These are phyloP conservation scores for Collybiopsis luxurians DNA, from an alignment of 768 basidiomycete species.

Conservation along the genomic window DNA sequence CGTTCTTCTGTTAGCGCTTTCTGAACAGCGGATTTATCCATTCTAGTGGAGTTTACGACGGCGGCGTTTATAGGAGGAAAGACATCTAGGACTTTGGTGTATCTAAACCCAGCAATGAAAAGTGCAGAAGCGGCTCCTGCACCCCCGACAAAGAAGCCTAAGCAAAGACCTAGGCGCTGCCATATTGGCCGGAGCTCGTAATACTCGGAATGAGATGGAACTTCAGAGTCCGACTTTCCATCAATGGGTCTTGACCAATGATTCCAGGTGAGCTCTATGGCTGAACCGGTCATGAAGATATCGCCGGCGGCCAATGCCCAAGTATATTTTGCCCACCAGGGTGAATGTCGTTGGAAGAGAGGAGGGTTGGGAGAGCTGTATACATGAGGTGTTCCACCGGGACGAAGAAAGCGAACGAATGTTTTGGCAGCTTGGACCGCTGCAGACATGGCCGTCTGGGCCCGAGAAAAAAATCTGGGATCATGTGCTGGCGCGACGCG, in stretches of 20 bases:
- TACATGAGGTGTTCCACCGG: slow-evolving; percentile 2
- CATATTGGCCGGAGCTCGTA: slow-evolving; percentile 30
- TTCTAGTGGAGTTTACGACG: background rate
- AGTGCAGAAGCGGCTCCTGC: slow-evolving; percentile 27
- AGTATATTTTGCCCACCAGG: slow-evolving; percentile 9
- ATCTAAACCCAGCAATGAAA: slow-evolving; percentile 26
- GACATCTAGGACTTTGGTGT: slow-evolving; percentile 29
- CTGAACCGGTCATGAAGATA: slow-evolving; percentile 8
- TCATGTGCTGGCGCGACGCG: no score
- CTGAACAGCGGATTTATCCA: background rate
- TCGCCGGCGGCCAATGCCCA: slow-evolving; percentile 2
- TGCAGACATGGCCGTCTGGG: background rate
- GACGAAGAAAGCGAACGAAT: background rate
- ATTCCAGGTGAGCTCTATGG: slow-evolving; percentile 8
- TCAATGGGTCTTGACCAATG: slow-evolving; percentile 6
- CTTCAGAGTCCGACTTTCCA: slow-evolving; percentile 2
- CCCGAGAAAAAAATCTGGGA: background rate
- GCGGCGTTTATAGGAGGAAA: slow-evolving; percentile 14
- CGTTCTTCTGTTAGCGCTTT: slow-evolving; percentile 13
- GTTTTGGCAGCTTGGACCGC: background rate
- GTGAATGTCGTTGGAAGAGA: background rate
- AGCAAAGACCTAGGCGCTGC: slow-evolving; percentile 29
- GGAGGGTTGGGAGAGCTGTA: background rate
- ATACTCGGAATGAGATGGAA: slow-evolving; percentile 5
- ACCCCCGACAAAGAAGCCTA: slow-evolving; percentile 26